A percentile compares a stretch with the other conserved stretches of the same genome.
Conservation (phyloP, 306 rosid species). For the Malus sieversii region DNA sequence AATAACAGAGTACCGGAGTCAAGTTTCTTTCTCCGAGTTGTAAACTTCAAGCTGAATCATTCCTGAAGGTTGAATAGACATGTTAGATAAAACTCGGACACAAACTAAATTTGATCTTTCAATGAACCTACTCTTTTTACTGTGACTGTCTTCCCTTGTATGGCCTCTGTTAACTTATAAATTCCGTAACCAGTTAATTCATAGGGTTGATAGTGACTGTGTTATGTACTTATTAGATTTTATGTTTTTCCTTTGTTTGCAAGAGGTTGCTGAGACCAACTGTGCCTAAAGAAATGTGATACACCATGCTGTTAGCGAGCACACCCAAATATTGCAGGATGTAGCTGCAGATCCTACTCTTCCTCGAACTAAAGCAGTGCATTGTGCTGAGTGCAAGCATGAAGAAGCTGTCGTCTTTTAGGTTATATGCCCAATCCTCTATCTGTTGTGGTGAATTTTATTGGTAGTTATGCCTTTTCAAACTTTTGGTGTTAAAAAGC, state of each 20-base stretch:
- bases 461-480: neutral
- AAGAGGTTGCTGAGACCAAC: conserved; percentile 88
- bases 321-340: conserved; percentile 85
- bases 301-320: conserved; percentile 82
- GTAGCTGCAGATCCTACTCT: conserved; percentile 97
- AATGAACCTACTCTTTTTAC: neutral
- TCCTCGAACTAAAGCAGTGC: conserved; percentile 89
- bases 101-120: neutral
- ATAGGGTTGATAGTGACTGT: neutral
- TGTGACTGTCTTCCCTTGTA: neutral
- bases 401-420: conserved; percentile 98
- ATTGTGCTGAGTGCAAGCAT: conserved; percentile 82
- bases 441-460: neutral
- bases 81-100: neutral
- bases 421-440: conserved; percentile 31
- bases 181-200: neutral
- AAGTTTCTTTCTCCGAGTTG: neutral
- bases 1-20: neutral
- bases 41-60: neutral
- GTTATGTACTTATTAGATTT: neutral
- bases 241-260: conserved; percentile 11
- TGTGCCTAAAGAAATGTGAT: conserved; percentile 88
- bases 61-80: neutral
- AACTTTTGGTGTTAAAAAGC: neutral
- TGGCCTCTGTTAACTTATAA: neutral